Evolutionary conservation across 2,329 filamentous ascomycete species (phyloP), one percentile per base, ranked within the genome.

Genomic region (Aspergillus transmontanensis): DNA sequence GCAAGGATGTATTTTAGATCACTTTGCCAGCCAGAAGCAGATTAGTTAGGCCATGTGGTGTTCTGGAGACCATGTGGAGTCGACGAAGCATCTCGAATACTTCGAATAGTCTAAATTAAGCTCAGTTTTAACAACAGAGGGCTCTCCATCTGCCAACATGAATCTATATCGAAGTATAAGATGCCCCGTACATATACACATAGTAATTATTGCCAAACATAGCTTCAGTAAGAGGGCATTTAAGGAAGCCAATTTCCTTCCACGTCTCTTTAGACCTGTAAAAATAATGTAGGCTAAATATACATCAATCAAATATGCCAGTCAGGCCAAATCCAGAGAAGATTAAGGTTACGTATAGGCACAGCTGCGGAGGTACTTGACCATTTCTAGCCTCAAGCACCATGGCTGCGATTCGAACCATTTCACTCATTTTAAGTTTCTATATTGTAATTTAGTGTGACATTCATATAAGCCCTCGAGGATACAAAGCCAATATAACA

Each of bases 1-100:
- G 21, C 51, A 55, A 26, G 51, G 51, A 55, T 55, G 30, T 55
- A 39, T 23, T 39, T 55, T n/a, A 34, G 16, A 51, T 51, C 48
- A 51, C 48, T 34, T 51, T 32, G 28, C 48, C 48, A 51, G 48
- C 7, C 48, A n/a, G 46, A 28, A 30, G 46, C 23, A 30, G 26
- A 4, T 19, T 51, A n/a, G 26, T 51, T 21, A 51, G n/a, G 48
- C 48, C 48, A 51, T 51, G 48, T 34, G 48, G 48, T 32, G 26
- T 21, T n/a, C 28, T 32, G 26, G 28, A 19, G 12, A 6, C n/a
- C 9, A 51, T 51, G 48, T 51, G 48, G 48, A 51, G 48, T 32
- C 28, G 21, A 32, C 21, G 48, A 51, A 21, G 14, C 48, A 32
- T 32, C 48, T 51, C 28, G 48, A 51, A 51, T 51, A 21, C 48